Percentiles rank a stretch among this genome's conserved stretches.
Conservation (phyloP, 1,284 basidiomycete genomes). For the Sporisorium reilianum region DNA sequence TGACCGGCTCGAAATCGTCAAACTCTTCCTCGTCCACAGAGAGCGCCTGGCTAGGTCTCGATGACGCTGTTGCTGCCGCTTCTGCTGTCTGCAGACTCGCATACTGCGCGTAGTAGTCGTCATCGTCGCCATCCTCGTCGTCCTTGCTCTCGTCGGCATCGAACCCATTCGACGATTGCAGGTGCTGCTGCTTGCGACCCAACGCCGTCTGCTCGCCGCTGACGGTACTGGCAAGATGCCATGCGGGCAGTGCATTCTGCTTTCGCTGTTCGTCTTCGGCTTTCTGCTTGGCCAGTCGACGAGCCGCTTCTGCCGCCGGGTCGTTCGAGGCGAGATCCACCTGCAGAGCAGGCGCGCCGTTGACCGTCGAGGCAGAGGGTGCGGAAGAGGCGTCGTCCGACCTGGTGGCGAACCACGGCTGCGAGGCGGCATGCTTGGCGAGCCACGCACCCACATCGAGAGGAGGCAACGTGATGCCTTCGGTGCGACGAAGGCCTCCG, state of each 20-base stretch:
- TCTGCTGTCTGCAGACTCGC: slow-evolving; percentile 55
- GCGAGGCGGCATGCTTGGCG: slow-evolving; percentile 56
- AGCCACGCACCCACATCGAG: slow-evolving; percentile 76
- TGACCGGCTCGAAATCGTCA: slow-evolving; percentile 45
- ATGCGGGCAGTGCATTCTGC: slow-evolving; percentile 90
- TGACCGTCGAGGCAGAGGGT: slow-evolving; percentile 36
- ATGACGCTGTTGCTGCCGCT: slow-evolving; percentile 43
- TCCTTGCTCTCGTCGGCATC: slow-evolving; percentile 45
- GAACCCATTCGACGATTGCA: slow-evolving; percentile 34
- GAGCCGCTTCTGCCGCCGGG: slow-evolving; percentile 63
- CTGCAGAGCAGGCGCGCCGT: slow-evolving; percentile 45
- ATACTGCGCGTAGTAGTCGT: slow-evolving; percentile 67
- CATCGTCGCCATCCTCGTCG: slow-evolving; percentile 48
- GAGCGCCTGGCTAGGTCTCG: slow-evolving; percentile 34
- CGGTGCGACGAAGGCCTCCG: slow-evolving; percentile 87
- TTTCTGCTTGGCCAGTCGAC: slow-evolving; percentile 70
- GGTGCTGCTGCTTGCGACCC: slow-evolving; percentile 71
- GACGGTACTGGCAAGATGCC: slow-evolving; percentile 95
- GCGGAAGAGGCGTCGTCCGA: slow-evolving; percentile 25
- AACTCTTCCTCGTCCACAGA: slow-evolving; percentile 47
- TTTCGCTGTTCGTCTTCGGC: slow-evolving; percentile 71
- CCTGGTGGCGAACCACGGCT: slow-evolving; percentile 52
- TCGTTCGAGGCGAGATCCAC: slow-evolving; percentile 64
- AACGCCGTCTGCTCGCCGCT: slow-evolving; percentile 89
- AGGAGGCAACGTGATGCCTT: slow-evolving; percentile 78